phyloP scores from a whole-genome alignment of 78 protist genomes.

The Mantamonas sphyraenae region DNA sequence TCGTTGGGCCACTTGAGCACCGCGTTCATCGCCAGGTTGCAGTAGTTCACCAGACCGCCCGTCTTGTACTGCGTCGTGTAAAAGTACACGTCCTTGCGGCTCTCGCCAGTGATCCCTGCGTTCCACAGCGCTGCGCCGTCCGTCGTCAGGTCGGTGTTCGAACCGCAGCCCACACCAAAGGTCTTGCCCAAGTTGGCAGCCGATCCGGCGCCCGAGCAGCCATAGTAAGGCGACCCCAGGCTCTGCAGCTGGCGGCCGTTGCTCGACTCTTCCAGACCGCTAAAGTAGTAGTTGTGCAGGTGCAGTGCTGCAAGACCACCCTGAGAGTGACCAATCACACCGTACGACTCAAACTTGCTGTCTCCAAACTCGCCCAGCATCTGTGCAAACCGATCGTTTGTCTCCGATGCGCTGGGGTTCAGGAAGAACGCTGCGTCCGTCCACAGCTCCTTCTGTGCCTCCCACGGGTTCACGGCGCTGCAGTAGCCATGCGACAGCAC shows the following conservation, averaged over 20 bases:
- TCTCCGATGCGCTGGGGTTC: slow-evolving; percentile 31
- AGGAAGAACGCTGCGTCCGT: slow-evolving; percentile 20
- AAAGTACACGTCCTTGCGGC: slow-evolving; percentile 24
- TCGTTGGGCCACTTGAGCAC: slow-evolving; percentile 49
- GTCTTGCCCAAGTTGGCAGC: slow-evolving; percentile 31
- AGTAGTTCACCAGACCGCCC: slow-evolving; percentile 38
- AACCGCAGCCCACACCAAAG: slow-evolving; percentile 48
- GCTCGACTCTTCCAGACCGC: slow-evolving; percentile 26
- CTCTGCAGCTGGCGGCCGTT: slow-evolving; percentile 41
- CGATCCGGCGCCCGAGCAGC: slow-evolving; percentile 49
- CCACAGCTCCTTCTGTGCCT: slow-evolving; percentile 3
- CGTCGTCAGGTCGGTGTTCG: slow-evolving; percentile 39
- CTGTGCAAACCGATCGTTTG: slow-evolving; percentile 37
- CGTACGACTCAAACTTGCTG: not conserved
- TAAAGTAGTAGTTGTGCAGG: slow-evolving; percentile 29
- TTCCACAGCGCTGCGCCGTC: slow-evolving; percentile 57
- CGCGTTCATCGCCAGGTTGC: slow-evolving; percentile 39
- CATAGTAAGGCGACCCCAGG: slow-evolving; percentile 52
- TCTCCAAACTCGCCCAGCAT: slow-evolving; percentile 21
- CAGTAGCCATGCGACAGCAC: slow-evolving; percentile 60
- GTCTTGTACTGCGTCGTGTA: slow-evolving; percentile 39
- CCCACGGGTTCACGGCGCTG: slow-evolving; percentile 17
- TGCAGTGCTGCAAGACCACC: slow-evolving; percentile 47
- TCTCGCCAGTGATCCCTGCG: slow-evolving; percentile 38
- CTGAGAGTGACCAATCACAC: slow-evolving; percentile 37